Conservation (phyloP, 208 protist genomes). For the Acanthamoeba lenticulata region DNA sequence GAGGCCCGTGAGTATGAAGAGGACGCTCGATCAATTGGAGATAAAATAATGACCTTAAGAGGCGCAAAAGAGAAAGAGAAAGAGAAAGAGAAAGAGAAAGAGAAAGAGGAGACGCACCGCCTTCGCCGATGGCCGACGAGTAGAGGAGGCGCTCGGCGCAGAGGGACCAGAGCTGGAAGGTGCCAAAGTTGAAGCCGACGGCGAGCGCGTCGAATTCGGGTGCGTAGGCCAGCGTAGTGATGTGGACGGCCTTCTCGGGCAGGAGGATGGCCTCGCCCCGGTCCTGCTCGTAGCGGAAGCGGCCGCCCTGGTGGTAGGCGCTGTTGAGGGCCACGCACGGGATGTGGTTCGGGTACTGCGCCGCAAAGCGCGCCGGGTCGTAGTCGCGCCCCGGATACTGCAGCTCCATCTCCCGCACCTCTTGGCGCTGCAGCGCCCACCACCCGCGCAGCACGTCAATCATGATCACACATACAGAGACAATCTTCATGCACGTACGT, state of each 20-base stretch:
- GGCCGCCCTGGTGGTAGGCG: neutral
- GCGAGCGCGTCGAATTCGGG: neutral
- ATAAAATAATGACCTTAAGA: no score
- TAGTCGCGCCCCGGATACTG: neutral
- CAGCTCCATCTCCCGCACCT: neutral
- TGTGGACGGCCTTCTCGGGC: neutral
- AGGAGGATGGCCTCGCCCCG: neutral
- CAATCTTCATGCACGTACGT: neutral
- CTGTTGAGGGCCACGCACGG: conserved; percentile 15
- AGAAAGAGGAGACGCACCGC: neutral
- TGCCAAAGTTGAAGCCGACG: conserved; percentile 11
- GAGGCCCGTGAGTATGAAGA: no score
- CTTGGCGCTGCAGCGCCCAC: neutral
- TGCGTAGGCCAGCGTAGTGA: neutral
- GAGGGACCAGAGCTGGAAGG: conserved; percentile 14
- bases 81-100: neutral
- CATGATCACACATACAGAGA: no score
- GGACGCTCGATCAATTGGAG: no score
- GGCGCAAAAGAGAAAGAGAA: no score
- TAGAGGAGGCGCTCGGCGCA: neutral
- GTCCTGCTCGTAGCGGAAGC: neutral
- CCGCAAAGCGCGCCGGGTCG: neutral
- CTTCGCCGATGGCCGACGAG: neutral
- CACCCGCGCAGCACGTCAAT: no score
- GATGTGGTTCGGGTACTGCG: neutral